Evolutionary conservation across 2,329 filamentous ascomycete species (phyloP), one percentile per base, ranked within the genome.

Genomic region (Pyrenophora tritici-repentis): DNA sequence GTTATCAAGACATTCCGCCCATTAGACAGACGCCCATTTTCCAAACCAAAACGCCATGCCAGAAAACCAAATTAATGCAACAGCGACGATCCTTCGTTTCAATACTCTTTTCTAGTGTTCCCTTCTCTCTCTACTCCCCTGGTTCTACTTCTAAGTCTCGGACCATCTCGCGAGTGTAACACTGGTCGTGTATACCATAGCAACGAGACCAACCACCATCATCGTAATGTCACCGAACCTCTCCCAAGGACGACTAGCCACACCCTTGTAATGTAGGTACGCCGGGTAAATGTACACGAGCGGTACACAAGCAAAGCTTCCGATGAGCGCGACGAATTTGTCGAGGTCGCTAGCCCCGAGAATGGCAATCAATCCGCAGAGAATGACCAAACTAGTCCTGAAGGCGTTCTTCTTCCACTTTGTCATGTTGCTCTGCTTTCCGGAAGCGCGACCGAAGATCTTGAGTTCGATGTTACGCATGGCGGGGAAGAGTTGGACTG

Each of bases 371-470:
- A 77, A 76, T 7, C 83, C 84, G 56, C 86, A 88, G 7, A 85
- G 32, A 1, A 80, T 67, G 26, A 88, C 83, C 17, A 88, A 66
- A 0, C 68, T 62, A 0, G 83, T 79, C 17, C 87, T 78, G 61
- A 90, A 83, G 1, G 73, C 79, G 61, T 91, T 91, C 80, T 91
- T 91, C 74, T 86, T 85, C 88, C 88, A 91, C 70, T 90, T 91
- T 56, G 86, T 87, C 32, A 78, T 74, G 29, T 76, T 69, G 54
- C 81, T 83, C 62, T 82, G 83, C 75, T 88, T 90, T 29, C 88
- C 88, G 0, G 86, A 88, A 9, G 75, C 69, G 49, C 81, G 79
- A n/a, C 85, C 85, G 52, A 91, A 89, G 13, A 90, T 66, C 37
- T 79, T 81, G 16, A 82, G 83, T 73, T 90, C 88, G 44, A 90